phyloP scores from a whole-genome alignment of 192 early-diverging fungal genomes.

The Coemansia sp. region DNA sequence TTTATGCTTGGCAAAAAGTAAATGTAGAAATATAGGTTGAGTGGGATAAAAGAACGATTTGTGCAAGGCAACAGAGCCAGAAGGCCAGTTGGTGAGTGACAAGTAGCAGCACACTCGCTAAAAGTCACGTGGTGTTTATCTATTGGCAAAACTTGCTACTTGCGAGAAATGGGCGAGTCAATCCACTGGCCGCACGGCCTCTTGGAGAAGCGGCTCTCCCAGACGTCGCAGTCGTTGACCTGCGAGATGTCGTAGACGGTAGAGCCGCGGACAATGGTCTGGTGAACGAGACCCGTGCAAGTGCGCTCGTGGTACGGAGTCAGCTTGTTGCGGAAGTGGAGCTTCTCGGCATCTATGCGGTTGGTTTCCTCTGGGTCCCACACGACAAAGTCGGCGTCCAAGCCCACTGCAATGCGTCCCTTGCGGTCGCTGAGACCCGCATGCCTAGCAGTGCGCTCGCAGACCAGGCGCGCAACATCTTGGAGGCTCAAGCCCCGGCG shows the following conservation, averaged over 20 bases:
- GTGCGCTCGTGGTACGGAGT: conserved; percentile 67
- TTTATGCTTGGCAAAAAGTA: conserved; percentile 19
- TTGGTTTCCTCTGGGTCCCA: conserved; percentile 69
- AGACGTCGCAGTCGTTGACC: conserved; percentile 2
- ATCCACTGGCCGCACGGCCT: conserved; percentile 48
- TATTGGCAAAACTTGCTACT: no score
- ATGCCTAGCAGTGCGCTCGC: conserved; percentile 63
- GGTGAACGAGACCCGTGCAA: conserved; percentile 63
- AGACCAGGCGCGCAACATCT: conserved; percentile 62
- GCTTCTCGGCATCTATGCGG: conserved; percentile 57
- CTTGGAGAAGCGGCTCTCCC: conserved; percentile 33
- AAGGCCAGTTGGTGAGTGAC: no score
- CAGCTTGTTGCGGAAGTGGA: conserved; percentile 80
- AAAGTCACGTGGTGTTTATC: no score
- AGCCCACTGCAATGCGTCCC: conserved; percentile 65
- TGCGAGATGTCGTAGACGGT: conserved; percentile 49
- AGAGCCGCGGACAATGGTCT: conserved; percentile 69
- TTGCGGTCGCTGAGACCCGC: conserved; percentile 61
- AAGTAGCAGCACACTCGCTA: no score
- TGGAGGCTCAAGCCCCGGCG: conserved; percentile 60
- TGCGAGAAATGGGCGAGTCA: conserved; percentile 23
- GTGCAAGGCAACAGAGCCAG: background rate
- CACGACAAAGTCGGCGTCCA: conserved; percentile 77
- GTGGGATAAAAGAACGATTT: background rate
- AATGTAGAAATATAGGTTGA: background rate